Evolutionary conservation across 2,329 filamentous ascomycete species (phyloP), one percentile per base, ranked within the genome.

Genomic region (Harringtonia lauricola): DNA sequence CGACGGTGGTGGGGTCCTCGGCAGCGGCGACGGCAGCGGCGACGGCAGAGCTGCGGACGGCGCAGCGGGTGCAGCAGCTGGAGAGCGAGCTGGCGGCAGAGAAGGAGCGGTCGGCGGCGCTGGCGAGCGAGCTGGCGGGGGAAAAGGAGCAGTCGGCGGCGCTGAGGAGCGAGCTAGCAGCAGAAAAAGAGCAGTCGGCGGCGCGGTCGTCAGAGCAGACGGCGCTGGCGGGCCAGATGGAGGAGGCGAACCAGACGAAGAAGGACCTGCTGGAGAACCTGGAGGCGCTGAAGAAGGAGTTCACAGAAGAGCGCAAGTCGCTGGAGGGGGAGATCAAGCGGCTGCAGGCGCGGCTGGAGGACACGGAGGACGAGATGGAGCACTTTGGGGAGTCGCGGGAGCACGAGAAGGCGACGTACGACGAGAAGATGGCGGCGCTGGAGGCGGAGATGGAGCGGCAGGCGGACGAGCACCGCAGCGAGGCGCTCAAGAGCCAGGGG

Each of bases 191-290:
- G 17, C 24, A 17, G 14, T 19, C 40, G 30, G 19, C 29, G 14
- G 26, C 67, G 3, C 72, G 72, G 41, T 67, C 59, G 51, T 76
- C 68, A 41, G 74, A 71, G 52, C 76, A 76, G 57, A 74, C 67
- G 53, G 72, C 77, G 53, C 76, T 75, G 56, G 81, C 74, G 65
- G 75, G 68, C 55, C 81, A 81, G 54, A 75, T 95, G 48, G 79
- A 92, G 50, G 90, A 96, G 60, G 86, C 79, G 7, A 86, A 92
- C 53, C 89, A 86, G 3, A 95, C 85, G 1, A 98, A 98, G 61
- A 84, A 85, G 54, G 92, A 96, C 60, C 76, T 98, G 10, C 79
- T 98, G 64, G 83, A 86, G 51, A 98, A 98, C 56, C 86, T 98
- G 66, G 88, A 96, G 57, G 83, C 89, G 13, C 76, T 94, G 51